Conservation (phyloP, 345 rosid genomes). For the Murraya koenigii region DNA sequence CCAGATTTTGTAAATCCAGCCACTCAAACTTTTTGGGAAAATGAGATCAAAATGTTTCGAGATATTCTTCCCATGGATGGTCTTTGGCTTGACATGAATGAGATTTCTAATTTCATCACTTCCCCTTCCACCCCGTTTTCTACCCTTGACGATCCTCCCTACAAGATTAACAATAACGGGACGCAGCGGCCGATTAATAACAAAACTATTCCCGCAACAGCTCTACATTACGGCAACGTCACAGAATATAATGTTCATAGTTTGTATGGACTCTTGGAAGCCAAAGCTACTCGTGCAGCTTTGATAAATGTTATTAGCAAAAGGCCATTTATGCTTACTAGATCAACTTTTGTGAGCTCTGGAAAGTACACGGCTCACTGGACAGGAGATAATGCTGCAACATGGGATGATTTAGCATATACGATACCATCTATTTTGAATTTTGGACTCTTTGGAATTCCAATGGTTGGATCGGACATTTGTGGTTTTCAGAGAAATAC, state of each 20-base stretch:
- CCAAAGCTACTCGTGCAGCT: neutral
- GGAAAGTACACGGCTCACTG: slow-evolving; percentile 1
- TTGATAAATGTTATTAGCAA: neutral
- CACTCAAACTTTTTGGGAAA: neutral
- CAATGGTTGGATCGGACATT: neutral
- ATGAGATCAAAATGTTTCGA: neutral
- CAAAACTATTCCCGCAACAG: neutral
- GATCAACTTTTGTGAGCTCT: slow-evolving; percentile 3
- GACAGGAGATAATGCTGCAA: slow-evolving; percentile 8
- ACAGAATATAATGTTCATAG: neutral
- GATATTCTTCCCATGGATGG: neutral
- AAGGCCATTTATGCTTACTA: neutral
- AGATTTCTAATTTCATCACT: neutral
- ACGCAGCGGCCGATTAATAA: neutral
- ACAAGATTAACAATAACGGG: neutral
- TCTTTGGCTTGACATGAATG: slow-evolving; percentile 5
- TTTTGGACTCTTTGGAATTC: slow-evolving; percentile 3
- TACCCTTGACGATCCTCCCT: slow-evolving; percentile 9
- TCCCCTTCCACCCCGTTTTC: neutral
- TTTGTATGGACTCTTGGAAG: neutral
- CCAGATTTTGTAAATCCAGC: slow-evolving; percentile 1
- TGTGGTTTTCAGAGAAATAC: neutral
- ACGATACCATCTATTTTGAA: neutral
- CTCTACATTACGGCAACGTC: neutral
- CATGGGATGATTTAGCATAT: slow-evolving; percentile 1